These are phyloP conservation scores for Saxophila tyrrhenica DNA, from an alignment of 495 filamentous ascomycete genomes.

Conservation along the genomic window DNA sequence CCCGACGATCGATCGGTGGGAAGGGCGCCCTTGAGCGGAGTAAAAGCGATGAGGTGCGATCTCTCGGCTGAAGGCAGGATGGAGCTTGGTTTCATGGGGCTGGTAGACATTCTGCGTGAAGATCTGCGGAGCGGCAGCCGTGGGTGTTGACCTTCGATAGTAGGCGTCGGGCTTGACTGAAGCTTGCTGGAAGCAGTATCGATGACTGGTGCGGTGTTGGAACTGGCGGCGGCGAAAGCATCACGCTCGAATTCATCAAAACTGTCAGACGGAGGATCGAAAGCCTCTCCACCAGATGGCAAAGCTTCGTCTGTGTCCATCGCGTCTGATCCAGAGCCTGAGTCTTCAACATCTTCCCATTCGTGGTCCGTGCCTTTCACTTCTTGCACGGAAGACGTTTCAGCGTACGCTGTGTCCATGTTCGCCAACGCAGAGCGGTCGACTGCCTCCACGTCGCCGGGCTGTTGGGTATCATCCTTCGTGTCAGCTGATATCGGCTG, in stretches of 20 bases:
- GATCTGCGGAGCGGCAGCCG: neutral
- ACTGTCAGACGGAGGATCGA: neutral
- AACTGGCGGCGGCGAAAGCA: neutral
- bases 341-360: conserved; percentile 3
- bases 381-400: neutral
- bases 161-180: neutral
- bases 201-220: neutral
- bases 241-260: too few relatives aligned
- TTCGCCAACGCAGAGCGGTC: neutral
- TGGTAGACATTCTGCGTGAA: conserved; percentile 10
- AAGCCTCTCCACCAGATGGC: neutral
- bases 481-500: neutral
- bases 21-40: neutral
- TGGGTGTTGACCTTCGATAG: conserved; percentile 4
- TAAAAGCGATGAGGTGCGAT: conserved; percentile 10
- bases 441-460: neutral
- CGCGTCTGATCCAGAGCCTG: neutral
- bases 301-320: neutral
- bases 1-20: neutral
- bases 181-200: neutral
- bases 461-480: neutral
- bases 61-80: neutral
- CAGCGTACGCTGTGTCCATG: neutral
- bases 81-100: conserved; percentile 9
- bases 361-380: neutral